Conservation (phyloP, 208 protist genomes). For the Spongospora subterranea region DNA sequence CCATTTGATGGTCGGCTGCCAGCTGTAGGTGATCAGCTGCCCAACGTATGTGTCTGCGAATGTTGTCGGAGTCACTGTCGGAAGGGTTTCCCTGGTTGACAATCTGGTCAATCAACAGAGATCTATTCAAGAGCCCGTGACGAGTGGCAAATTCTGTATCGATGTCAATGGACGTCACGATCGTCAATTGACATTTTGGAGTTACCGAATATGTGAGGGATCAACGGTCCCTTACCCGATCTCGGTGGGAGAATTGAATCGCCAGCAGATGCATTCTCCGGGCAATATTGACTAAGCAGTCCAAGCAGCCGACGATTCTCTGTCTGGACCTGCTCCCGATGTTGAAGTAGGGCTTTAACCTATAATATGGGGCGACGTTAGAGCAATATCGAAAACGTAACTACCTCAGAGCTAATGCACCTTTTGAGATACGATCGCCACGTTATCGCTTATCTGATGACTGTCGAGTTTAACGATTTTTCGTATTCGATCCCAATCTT, state of each 20-base stretch:
- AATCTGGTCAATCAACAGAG: neutral
- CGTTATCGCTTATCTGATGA: neutral
- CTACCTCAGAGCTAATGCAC: neutral
- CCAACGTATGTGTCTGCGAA: neutral
- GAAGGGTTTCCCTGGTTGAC: neutral
- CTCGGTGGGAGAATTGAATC: neutral
- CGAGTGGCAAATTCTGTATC: conserved; percentile 9
- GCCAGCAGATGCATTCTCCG: neutral
- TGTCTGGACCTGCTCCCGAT: conserved; percentile 13
- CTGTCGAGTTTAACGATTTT: neutral
- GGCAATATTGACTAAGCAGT: neutral
- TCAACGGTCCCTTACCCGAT: neutral
- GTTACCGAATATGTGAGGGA: too few relatives aligned
- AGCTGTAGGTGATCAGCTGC: neutral
- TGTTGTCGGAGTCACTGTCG: too few relatives aligned
- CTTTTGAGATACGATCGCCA: neutral
- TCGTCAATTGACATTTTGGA: neutral
- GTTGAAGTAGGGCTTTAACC: conserved; percentile 7
- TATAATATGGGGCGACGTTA: neutral
- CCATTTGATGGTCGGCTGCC: neutral
- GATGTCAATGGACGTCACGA: neutral
- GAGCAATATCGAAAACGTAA: neutral
- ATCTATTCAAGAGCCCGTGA: neutral
- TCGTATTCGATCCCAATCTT: conserved; percentile 31
- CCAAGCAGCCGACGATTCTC: neutral